phyloP scores from a whole-genome alignment of 768 basidiomycete species.

The Gelatoporia subvermispora region DNA sequence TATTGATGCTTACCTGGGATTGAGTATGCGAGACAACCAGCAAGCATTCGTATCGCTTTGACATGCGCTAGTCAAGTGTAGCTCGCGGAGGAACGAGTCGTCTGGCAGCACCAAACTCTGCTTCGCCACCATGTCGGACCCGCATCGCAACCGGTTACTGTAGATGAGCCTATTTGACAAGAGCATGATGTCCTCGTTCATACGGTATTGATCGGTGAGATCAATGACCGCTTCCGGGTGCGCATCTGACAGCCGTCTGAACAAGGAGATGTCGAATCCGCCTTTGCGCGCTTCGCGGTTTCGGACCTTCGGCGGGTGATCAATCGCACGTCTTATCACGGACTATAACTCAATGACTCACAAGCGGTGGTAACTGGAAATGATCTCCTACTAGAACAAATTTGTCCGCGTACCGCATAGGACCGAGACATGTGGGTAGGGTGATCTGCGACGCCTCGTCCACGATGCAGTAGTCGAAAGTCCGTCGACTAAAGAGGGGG shows the following conservation, averaged over 20 bases:
- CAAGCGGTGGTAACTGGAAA: slow-evolving; percentile 93
- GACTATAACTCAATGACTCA: slow-evolving; percentile 30
- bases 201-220: slow-evolving; percentile 86
- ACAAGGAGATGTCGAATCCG: slow-evolving; percentile 87
- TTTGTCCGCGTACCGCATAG: slow-evolving; percentile 81
- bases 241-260: slow-evolving; percentile 81
- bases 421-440: slow-evolving; percentile 90
- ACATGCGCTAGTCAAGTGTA: slow-evolving; percentile 35
- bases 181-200: slow-evolving; percentile 95
- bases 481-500: slow-evolving; percentile 77
- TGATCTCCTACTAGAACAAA: slow-evolving; percentile 98
- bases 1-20: slow-evolving; percentile 49
- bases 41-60: slow-evolving; percentile 40
- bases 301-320: slow-evolving; percentile 53
- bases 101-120: slow-evolving; percentile 52
- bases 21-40: slow-evolving; percentile 66
- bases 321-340: not conserved
- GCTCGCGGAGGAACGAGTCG: slow-evolving; percentile 32
- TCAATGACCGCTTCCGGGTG: slow-evolving; percentile 85
- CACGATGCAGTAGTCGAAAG: slow-evolving; percentile 95
- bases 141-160: slow-evolving; percentile 69
- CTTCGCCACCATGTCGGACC: slow-evolving; percentile 64
- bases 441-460: slow-evolving; percentile 99
- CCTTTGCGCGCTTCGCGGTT: slow-evolving; percentile 74
- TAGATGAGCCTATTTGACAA: slow-evolving; percentile 89